A percentile compares a stretch with the other conserved stretches of the same genome.
Evolutionary conservation across 2,329 filamentous ascomycete species (phyloP).

Genomic region (Colletotrichum spinosum): DNA sequence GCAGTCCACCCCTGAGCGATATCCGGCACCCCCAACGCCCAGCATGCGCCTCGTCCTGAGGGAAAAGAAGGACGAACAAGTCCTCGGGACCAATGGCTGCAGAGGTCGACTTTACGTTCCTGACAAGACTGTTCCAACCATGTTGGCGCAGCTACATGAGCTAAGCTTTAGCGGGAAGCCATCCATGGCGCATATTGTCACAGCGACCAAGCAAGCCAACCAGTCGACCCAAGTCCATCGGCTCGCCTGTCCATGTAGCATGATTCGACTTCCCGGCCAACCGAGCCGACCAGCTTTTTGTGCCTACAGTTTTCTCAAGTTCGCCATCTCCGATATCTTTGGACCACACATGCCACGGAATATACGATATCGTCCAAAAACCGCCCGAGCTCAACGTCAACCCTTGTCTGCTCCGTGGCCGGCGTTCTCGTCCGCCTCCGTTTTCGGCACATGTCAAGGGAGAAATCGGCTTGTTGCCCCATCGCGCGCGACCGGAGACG

Average conservation of each 20-base stretch:
- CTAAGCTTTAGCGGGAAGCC: constrained; percentile 14
- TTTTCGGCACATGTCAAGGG: constrained; percentile 34
- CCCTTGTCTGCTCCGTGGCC: constrained; percentile 5
- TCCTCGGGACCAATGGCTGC: constrained; percentile 17
- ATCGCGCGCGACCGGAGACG: constrained; percentile 26
- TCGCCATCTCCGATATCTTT: too few relatives aligned
- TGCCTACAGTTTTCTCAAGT: not conserved
- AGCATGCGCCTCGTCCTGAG: constrained; percentile 21
- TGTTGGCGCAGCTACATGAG: constrained; percentile 2
- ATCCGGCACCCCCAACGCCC: constrained; percentile 7
- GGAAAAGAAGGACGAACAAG: too few relatives aligned
- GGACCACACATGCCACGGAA: too few relatives aligned
- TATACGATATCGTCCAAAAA: too few relatives aligned
- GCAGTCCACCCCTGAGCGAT: not conserved
- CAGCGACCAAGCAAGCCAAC: not conserved
- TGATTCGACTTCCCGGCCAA: not conserved
- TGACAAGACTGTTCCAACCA: constrained; percentile 24
- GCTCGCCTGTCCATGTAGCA: constrained; percentile 1
- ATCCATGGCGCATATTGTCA: constrained; percentile 13
- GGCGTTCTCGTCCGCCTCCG: constrained; percentile 25
- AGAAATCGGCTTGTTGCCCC: constrained; percentile 24
- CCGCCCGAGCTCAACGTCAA: not conserved
- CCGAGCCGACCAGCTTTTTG: not conserved
- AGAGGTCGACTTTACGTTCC: constrained; percentile 19
- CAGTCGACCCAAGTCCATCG: not conserved